Percentiles rank a stretch among this genome's conserved stretches.
These are phyloP conservation scores for Lasiosphaeria hispida DNA, from an alignment of 495 filamentous ascomycete species.

Conservation along the genomic window DNA sequence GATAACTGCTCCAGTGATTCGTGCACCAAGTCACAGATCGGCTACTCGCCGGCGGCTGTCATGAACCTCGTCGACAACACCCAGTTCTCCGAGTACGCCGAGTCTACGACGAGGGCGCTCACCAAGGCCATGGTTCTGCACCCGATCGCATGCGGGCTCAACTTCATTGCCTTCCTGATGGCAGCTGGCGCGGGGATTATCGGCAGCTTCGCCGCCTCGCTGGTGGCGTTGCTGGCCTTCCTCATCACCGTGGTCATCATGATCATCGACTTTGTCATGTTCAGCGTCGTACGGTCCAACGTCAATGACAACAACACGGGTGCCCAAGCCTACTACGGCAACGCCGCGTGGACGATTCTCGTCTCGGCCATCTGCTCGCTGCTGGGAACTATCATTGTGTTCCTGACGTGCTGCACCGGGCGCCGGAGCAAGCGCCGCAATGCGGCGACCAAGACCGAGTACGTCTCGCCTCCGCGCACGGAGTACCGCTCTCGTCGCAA, in stretches of 20 bases:
- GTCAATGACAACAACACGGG: conserved; percentile 43
- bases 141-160: conserved; percentile 55
- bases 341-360: conserved; percentile 52
- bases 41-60: conserved; percentile 52
- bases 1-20: conserved; percentile 32
- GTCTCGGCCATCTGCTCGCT: conserved; percentile 51
- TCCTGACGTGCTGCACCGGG: conserved; percentile 56
- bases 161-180: conserved; percentile 59
- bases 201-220: conserved; percentile 49
- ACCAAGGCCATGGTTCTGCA: conserved; percentile 60
- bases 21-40: conserved; percentile 46
- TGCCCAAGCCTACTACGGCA: conserved; percentile 41
- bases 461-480: conserved; percentile 11
- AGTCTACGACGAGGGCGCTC: conserved; percentile 44
- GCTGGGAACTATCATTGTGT: conserved; percentile 52
- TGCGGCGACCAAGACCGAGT: conserved; percentile 15
- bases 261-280: conserved; percentile 55
- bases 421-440: conserved; percentile 32
- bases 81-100: conserved; percentile 41
- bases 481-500: neutral
- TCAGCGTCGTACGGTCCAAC: conserved; percentile 50
- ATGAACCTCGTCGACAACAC: conserved; percentile 37
- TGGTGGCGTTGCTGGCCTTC: conserved; percentile 52
- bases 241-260: conserved; percentile 53
- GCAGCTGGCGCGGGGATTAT: conserved; percentile 52